Conservation (phyloP, 2,329 filamentous ascomycete species). For the Knufia petricola region DNA sequence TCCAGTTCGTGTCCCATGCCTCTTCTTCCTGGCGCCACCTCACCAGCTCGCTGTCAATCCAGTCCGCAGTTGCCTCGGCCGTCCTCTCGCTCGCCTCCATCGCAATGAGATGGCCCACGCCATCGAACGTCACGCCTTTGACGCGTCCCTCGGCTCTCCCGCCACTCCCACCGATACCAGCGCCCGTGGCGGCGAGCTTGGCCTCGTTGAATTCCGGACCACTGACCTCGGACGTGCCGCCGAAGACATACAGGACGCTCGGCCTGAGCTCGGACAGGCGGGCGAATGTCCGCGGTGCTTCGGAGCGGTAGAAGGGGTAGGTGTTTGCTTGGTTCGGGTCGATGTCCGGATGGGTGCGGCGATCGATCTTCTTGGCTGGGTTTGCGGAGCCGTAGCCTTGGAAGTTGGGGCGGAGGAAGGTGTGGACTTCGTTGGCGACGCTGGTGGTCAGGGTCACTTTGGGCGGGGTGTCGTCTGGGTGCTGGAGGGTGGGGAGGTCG, state of each 20-base stretch:
- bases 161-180: conserved; percentile 33
- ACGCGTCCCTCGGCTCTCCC: conserved; percentile 45
- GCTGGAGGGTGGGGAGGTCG: conserved; percentile 51
- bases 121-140: conserved; percentile 20
- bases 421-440: conserved; percentile 72
- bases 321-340: conserved; percentile 25
- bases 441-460: conserved; percentile 63
- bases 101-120: conserved; percentile 23
- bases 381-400: conserved; percentile 48
- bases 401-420: conserved; percentile 39
- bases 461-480: conserved; percentile 48
- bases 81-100: conserved; percentile 24
- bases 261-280: conserved; percentile 36
- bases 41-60: conserved; percentile 21
- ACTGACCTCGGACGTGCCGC: conserved; percentile 34
- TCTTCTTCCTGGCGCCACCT: conserved; percentile 21
- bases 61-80: conserved; percentile 18
- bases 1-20: conserved; percentile 18
- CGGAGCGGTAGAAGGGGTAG: conserved; percentile 37
- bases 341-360: conserved; percentile 38
- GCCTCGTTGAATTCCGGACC: conserved; percentile 30
- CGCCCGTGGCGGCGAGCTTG: conserved; percentile 34
- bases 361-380: conserved; percentile 29
- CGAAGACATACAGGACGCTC: conserved; percentile 38
- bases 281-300: conserved; percentile 31